Percentiles rank a stretch among this genome's conserved stretches.
These are phyloP conservation scores for Hemisphaericaspora nanyangensis DNA, from an alignment of 805 yeast species.

Conservation along the genomic window DNA sequence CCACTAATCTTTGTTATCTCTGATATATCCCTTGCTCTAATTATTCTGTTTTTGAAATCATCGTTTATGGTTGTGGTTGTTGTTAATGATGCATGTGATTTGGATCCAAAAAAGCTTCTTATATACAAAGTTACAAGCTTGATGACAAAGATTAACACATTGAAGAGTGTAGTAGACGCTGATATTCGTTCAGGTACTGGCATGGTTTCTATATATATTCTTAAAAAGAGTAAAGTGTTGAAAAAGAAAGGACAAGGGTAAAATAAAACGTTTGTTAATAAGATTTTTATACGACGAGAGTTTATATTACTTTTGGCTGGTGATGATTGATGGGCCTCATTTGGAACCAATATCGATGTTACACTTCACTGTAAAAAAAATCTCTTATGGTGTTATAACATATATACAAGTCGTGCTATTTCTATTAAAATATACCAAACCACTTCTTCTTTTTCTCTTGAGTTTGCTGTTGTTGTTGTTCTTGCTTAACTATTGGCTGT, in stretches of 20 bases:
- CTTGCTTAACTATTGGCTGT: background rate
- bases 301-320: no score
- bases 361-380: no score
- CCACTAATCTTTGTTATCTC: conserved; percentile 22
- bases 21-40: conserved; percentile 13
- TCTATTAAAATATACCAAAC: conserved; percentile 17
- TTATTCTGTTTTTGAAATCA: conserved; percentile 2
- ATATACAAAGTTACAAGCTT: conserved; percentile 3
- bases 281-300: no score
- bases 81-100: background rate
- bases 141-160: conserved; percentile 2
- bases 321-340: no score
- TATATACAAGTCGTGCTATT: conserved; percentile 1
- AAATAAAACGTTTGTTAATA: no score
- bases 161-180: conserved; percentile 2
- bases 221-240: background rate
- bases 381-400: no score
- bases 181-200: conserved; percentile 8
- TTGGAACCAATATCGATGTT: no score
- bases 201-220: background rate
- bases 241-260: no score
- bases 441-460: conserved; percentile 21
- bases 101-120: background rate
- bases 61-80: background rate
- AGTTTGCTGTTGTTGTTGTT: background rate